Conservation (phyloP, 495 filamentous ascomycete genomes). For the Neurospora sublineolata region DNA sequence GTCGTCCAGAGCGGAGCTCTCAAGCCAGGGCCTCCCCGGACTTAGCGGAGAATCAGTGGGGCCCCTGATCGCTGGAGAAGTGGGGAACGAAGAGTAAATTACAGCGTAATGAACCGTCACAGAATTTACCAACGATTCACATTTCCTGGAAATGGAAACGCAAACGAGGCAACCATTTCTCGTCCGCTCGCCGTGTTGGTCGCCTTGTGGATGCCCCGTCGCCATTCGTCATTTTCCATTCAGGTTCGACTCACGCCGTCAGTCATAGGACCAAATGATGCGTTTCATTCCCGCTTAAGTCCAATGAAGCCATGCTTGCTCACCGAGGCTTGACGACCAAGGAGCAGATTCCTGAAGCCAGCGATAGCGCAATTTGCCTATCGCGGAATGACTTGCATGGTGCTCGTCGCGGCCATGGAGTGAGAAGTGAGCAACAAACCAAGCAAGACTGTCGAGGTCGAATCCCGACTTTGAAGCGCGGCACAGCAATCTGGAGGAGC, state of each 20-base stretch:
- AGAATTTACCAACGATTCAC: neutral
- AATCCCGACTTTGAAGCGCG: neutral
- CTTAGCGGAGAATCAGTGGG: neutral
- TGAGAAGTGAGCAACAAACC: neutral
- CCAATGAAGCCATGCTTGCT: neutral
- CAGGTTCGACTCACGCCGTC: neutral
- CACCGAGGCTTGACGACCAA: neutral
- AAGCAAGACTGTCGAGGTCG: neutral
- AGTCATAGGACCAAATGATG: neutral
- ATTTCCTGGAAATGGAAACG: neutral
- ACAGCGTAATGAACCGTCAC: neutral
- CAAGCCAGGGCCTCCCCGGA: neutral
- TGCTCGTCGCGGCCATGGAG: neutral
- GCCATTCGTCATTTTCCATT: neutral
- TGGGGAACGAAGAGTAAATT: neutral
- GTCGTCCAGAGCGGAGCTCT: neutral
- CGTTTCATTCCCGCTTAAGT: neutral
- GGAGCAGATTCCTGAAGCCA: neutral
- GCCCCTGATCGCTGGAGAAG: neutral
- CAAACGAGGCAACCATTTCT: neutral
- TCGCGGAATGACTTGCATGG: neutral
- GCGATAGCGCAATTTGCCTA: neutral
- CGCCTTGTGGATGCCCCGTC: neutral
- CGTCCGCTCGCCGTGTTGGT: neutral
- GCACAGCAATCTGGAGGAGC: neutral